Percentiles rank a stretch among this genome's conserved stretches.
Evolutionary conservation across 805 yeast species (phyloP).

Genomic region (Saturnispora bothae): DNA sequence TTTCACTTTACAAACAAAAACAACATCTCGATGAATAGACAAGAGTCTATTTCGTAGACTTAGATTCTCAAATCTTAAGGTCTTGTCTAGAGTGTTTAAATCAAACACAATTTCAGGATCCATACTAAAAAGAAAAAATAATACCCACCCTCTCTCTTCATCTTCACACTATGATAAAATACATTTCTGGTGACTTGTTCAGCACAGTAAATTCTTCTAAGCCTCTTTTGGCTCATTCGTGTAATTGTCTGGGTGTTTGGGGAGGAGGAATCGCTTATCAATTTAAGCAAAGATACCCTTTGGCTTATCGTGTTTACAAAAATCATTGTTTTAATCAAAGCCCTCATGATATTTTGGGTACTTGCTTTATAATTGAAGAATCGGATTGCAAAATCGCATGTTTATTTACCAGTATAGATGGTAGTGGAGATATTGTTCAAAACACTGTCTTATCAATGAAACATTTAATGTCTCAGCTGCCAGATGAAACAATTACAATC

Average conservation of each 20-base stretch:
- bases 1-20: slow-evolving; percentile 36
- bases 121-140: no score
- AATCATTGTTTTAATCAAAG: slow-evolving; percentile 29
- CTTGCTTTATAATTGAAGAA: slow-evolving; percentile 34
- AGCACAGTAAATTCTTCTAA: slow-evolving; percentile 15
- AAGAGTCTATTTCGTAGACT: slow-evolving; percentile 39
- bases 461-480: slow-evolving; percentile 34
- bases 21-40: slow-evolving; percentile 57
- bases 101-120: slow-evolving; percentile 15
- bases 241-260: slow-evolving; percentile 74
- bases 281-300: slow-evolving; percentile 44
- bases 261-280: slow-evolving; percentile 73
- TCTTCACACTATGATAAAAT: slow-evolving; percentile 20
- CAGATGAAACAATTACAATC: slow-evolving; percentile 20
- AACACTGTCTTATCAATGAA: slow-evolving; percentile 41
- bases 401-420: slow-evolving; percentile 58
- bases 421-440: slow-evolving; percentile 38
- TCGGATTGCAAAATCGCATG: slow-evolving; percentile 46
- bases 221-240: slow-evolving; percentile 59
- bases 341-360: slow-evolving; percentile 37
- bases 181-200: slow-evolving; percentile 52
- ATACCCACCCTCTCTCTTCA: not conserved
- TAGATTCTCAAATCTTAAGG: slow-evolving; percentile 11
- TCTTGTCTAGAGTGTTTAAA: slow-evolving; percentile 8
- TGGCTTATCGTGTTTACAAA: slow-evolving; percentile 41